Base-by-base conservation (phyloP, 1,284 basidiomycete species). In the Rhizoctonia solani region DNA sequence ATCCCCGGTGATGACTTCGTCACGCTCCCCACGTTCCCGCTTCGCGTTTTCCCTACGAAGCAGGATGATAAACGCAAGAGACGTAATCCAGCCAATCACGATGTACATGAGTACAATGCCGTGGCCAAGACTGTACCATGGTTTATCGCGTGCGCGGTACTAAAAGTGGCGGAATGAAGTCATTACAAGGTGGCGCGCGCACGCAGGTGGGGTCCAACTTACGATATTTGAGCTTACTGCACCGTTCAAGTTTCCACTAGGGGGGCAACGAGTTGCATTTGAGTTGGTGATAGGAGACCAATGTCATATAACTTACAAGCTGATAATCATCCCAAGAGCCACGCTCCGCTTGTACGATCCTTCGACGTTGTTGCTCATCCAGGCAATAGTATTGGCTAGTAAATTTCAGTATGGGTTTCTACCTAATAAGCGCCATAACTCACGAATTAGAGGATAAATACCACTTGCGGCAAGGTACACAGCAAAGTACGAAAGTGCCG, bases 381-480 rank as follows among this genome's bases (percentile, higher is more conserved):
- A 87, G 6, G 77, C 76, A 74, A 68, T 59, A 21, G 52, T 66
- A 23, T 66, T 66, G 21, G 67, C 52, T 59, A 23, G 3, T 14
- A 23, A 32, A 11, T 19, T 52, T 49, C 8, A 41, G 42, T 25
- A n/a, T 21, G 30, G 19, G 29, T 25, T 19, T 46, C 13, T 42
- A 30, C 21, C 9, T 44, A 55, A n/a, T 83, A 81, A 14, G 85
- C 75, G 56, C 76, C 73, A 49, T 85, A 76, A 80, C 85, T 79
- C 67, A 86, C 85, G 80, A 70, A 90, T 87, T 53, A 84, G 80
- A 4, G 88, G 87, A 74, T 88, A 90, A 68, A 90, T 89, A 29
- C 87, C 88, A 72, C 86, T 86, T 37, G 67, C 54, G 13, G 59
- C 39, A 29, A 87, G 75, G 70, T 86, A 74, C 8, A 83, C 77